Conservation (phyloP, 1,284 basidiomycete genomes). For the Microbotryum lychnidis-dioicae region DNA sequence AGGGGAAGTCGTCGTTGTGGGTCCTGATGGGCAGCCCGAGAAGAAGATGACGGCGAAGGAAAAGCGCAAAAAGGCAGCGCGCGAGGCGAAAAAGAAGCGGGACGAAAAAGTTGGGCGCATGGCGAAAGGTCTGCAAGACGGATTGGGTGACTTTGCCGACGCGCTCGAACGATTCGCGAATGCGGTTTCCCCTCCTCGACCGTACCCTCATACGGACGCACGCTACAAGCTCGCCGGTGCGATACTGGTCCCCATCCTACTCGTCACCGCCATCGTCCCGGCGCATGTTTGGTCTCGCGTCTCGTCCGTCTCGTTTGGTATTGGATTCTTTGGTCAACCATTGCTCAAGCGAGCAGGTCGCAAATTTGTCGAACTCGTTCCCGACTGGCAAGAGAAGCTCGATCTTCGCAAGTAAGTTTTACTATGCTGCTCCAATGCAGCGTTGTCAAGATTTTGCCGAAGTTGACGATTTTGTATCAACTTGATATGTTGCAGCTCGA, state of each 20-base stretch:
- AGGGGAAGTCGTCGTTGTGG: too few relatives aligned
- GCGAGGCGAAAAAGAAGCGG: slow-evolving; percentile 42
- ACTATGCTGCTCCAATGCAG: too few relatives aligned
- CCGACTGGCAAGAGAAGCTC: slow-evolving; percentile 47
- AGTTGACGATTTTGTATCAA: slow-evolving; percentile 1
- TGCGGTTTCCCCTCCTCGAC: slow-evolving; percentile 40
- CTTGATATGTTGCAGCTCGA: slow-evolving; percentile 40
- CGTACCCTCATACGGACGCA: slow-evolving; percentile 41
- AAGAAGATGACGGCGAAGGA: slow-evolving; percentile 36
- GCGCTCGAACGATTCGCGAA: slow-evolving; percentile 41
- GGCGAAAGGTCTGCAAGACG: slow-evolving; percentile 42
- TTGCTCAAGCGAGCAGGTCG: slow-evolving; percentile 43
- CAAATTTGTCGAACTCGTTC: slow-evolving; percentile 44
- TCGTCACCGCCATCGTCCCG: slow-evolving; percentile 45
- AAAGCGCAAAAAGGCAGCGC: slow-evolving; percentile 39
- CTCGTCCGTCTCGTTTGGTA: slow-evolving; percentile 46
- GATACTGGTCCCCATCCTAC: slow-evolving; percentile 39
- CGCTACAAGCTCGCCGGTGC: slow-evolving; percentile 42
- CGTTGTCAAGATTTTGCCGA: neutral
- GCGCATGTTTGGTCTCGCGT: slow-evolving; percentile 45
- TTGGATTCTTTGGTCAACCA: slow-evolving; percentile 50
- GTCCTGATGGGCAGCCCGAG: slow-evolving; percentile 13
- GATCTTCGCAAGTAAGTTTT: slow-evolving; percentile 45
- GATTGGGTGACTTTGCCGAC: slow-evolving; percentile 41
- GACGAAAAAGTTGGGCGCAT: slow-evolving; percentile 42